A percentile compares a stretch with the other conserved stretches of the same genome.
These are phyloP conservation scores for Saturnispora mendoncae DNA, from an alignment of 805 yeast genomes.

Conservation along the genomic window DNA sequence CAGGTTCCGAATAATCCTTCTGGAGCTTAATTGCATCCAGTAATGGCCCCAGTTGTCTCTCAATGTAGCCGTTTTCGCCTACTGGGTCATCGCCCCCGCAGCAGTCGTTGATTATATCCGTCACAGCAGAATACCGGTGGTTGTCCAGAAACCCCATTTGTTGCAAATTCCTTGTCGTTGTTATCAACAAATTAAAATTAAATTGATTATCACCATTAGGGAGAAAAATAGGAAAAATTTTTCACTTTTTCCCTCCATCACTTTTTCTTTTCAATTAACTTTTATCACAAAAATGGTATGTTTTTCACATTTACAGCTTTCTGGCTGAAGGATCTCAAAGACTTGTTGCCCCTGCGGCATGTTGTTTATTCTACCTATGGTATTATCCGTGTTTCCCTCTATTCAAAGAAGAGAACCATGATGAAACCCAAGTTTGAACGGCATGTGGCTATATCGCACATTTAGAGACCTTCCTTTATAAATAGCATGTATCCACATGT, in stretches of 20 bases:
- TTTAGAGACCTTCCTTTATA: neutral
- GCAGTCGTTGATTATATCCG: constrained; percentile 51
- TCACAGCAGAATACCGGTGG: constrained; percentile 63
- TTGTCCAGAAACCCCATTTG: constrained; percentile 47
- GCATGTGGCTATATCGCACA: neutral
- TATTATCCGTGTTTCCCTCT: neutral
- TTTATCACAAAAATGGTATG: constrained; percentile 20
- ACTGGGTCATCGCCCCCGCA: constrained; percentile 34
- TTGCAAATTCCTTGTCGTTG: too few species aligned
- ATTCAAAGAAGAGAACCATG: neutral
- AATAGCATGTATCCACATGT: constrained; percentile 1
- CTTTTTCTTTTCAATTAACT: neutral
- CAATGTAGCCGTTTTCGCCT: constrained; percentile 30
- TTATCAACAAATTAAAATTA: constrained; percentile 1
- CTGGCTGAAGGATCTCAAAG: constrained; percentile 28
- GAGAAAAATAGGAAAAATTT: constrained; percentile 2
- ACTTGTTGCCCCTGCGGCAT: constrained; percentile 18
- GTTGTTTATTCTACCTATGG: constrained; percentile 1
- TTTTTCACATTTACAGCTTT: constrained; percentile 5
- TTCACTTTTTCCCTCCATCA: neutral
- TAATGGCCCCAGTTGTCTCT: constrained; percentile 45
- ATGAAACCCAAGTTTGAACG: neutral
- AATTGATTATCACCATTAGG: neutral
- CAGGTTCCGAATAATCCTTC: constrained; percentile 22
- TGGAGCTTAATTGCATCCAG: constrained; percentile 42